Evolutionary conservation across 768 basidiomycete genomes (phyloP), one percentile per base, ranked within the genome.

Genomic region (Gautieria morchelliformis): DNA sequence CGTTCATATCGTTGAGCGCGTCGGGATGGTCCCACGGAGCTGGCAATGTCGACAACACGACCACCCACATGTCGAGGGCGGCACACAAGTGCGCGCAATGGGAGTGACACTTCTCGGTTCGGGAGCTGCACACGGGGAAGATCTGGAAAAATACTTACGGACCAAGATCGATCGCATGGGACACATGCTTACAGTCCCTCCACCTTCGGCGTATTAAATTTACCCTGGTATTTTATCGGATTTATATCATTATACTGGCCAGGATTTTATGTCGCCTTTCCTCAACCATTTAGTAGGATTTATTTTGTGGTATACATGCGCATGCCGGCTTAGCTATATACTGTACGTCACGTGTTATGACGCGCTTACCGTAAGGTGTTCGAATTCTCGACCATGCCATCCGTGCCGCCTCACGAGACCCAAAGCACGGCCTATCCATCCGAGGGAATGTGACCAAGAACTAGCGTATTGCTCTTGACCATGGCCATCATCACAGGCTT

Each of bases 121-220:
- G 10, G 81, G 84, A 15, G 78, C 79, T 30, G 87, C 86, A 9
- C 73, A 84, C 55, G 90, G 93, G 1, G 81, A 82, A 56, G 96
- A 99, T 66, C 70, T 99, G 64, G 93, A 98, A 65, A 92, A 87
- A 72, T 99, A 99, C 69, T 71, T 99, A 64, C 81, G 89, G 68
- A 98, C 96, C 40, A 99, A 99, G 70, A 84, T 98, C n/a, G 72
- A 92, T 67, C 79, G 87, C 59, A 99, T 99, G 96, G 96, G 96
- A 12, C 96, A 99, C 68, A 84, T 95, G 74, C 73, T 96, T 27
- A 82, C 85, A 11, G 45, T 70, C 4, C 40, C 62, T 11, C 42
- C 54, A 20, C 42, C n/a, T 22, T 44, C 42, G 2, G 42, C 42
- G 42, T 17, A 44, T 44, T 44, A 17, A 44, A 12, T 7, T 22